Evolutionary conservation across 768 basidiomycete genomes (phyloP), one percentile per base, ranked within the genome.

Genomic region (Filobasidium wieringae): DNA sequence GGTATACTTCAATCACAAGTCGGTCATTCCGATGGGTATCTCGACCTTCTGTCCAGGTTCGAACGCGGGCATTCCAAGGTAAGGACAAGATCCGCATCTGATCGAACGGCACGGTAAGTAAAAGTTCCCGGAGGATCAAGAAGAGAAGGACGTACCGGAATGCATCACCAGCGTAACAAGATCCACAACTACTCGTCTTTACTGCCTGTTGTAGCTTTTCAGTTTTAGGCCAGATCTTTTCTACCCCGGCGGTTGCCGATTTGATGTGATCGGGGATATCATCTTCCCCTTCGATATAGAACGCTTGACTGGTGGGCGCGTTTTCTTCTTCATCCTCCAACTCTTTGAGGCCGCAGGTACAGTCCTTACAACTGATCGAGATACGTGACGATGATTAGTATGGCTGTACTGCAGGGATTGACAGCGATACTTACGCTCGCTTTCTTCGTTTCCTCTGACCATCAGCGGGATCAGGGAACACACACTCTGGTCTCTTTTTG

Each of bases 1-100:
- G n/a, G n/a, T n/a, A n/a, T n/a, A n/a, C n/a, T n/a, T n/a, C n/a
- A n/a, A n/a, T n/a, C n/a, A n/a, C n/a, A n/a, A n/a, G n/a, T 95
- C 90, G 72, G 92, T 90, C 84, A 87, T 87, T 51, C 80, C 81
- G 60, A 91, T 80, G 68, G 86, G 81, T 60, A 92, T 87, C 78
- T 89, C 85, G 27, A 99, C 90, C 77, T 96, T 93, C 78, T 97
- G 90, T 56, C 95, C 95, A 1, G 95, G 93, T 74, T 93, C 87
- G 78, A 99, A 97, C 12, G 93, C 89, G 45, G 95, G 95, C 29
- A 97, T 80, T 65, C 95, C 93, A 96, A 66, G 19, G 19, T 39
- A 54, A 22, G 33, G 22, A 40, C 31, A 22, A n/a, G 29, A 29
- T 17, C 43, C 29, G 26, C 32, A 50, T 45, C 34, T 51, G 53